A percentile compares a stretch with the other conserved stretches of the same genome.
Conservation (phyloP, 306 rosid species). For the Psophocarpus tetragonolobus region DNA sequence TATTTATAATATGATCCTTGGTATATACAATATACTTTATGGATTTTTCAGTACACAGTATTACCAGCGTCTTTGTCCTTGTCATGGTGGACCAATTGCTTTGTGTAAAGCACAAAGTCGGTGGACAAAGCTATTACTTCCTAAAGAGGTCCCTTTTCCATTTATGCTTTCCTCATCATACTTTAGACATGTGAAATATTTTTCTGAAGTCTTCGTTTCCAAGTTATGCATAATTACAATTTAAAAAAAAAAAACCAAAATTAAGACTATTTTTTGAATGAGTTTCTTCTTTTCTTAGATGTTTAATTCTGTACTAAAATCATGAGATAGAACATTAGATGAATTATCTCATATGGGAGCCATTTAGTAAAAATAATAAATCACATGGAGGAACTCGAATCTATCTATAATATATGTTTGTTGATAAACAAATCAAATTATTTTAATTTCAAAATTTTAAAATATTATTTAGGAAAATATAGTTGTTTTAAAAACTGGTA, state of each 20-base stretch:
- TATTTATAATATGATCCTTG: conserved; percentile 23
- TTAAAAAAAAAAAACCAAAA: neutral
- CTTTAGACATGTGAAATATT: neutral
- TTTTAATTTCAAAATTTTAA: no score
- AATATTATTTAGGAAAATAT: no score
- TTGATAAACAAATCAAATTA: no score
- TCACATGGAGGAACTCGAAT: no score
- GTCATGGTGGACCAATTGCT: conserved; percentile 44
- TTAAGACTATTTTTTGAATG: neutral
- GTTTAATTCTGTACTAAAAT: neutral
- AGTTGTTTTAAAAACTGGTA: no score
- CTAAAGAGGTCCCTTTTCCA: conserved; percentile 1
- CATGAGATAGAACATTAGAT: neutral
- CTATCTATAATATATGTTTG: no score
- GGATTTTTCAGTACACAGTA: conserved; percentile 1
- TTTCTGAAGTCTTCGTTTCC: neutral
- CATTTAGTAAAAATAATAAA: no score
- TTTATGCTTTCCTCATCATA: neutral
- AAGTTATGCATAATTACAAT: neutral
- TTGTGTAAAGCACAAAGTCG: conserved; percentile 5
- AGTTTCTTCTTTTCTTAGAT: neutral
- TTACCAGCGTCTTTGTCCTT: neutral
- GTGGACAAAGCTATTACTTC: conserved; percentile 19
- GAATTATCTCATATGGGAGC: neutral
- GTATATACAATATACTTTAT: neutral